Evolutionary conservation across 768 basidiomycete genomes (phyloP).

Genomic region (Macrolepiota albuminosa): DNA sequence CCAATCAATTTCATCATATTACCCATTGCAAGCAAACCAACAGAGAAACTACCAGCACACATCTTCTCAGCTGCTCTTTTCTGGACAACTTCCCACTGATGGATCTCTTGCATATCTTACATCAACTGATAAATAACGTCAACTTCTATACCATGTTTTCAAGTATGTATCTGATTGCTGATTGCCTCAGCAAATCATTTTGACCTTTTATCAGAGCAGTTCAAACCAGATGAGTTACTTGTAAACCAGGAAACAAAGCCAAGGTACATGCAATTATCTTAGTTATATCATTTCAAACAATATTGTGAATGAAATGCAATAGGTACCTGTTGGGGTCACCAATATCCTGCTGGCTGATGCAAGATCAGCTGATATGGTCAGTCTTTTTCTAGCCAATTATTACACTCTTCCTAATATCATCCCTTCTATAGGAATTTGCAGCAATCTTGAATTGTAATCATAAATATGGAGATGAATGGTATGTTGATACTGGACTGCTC

Average conservation of each 20-base stretch:
- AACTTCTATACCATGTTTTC: slow-evolving; percentile 66
- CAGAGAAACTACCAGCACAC: slow-evolving; percentile 11
- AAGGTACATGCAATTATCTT: slow-evolving; percentile 18
- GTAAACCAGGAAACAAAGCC: not conserved
- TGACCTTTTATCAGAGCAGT: slow-evolving; percentile 49
- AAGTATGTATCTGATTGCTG: slow-evolving; percentile 40
- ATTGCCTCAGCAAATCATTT: slow-evolving; percentile 13
- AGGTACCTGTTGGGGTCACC: slow-evolving; percentile 68
- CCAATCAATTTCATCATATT: slow-evolving; percentile 27
- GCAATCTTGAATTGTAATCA: slow-evolving; percentile 52
- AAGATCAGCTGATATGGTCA: slow-evolving; percentile 52
- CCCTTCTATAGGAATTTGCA: slow-evolving; percentile 44
- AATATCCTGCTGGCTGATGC: slow-evolving; percentile 55
- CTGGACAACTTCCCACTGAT: slow-evolving; percentile 43
- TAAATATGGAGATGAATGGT: slow-evolving; percentile 44
- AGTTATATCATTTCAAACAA: slow-evolving; percentile 74
- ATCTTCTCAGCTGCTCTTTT: slow-evolving; percentile 3
- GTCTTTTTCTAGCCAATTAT: slow-evolving; percentile 17
- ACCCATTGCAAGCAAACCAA: slow-evolving; percentile 8
- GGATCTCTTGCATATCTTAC: slow-evolving; percentile 77
- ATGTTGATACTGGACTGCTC: slow-evolving; percentile 6
- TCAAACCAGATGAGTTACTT: slow-evolving; percentile 54
- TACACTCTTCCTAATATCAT: not conserved
- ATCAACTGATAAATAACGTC: slow-evolving; percentile 55
- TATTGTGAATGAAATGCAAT: slow-evolving; percentile 60